phyloP scores from a whole-genome alignment of 495 filamentous ascomycete species.

The Penicillium coffeae region DNA sequence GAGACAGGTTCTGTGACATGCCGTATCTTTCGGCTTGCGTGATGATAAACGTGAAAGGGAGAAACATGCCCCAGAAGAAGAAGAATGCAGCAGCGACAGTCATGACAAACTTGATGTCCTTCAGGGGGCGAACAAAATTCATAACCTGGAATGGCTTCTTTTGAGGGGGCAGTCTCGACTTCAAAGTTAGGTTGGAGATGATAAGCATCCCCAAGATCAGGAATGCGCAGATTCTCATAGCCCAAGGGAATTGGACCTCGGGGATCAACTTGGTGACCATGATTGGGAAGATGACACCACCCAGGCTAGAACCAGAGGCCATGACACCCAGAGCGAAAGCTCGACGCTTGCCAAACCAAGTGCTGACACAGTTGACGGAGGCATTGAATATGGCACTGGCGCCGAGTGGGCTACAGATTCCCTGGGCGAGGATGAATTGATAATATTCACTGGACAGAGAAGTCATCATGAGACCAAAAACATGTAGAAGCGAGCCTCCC shows the following conservation, averaged over 20 bases:
- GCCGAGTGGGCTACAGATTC: conserved; percentile 47
- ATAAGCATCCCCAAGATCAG: conserved; percentile 61
- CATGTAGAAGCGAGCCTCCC: conserved; percentile 57
- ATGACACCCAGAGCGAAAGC: conserved; percentile 68
- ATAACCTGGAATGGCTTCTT: conserved; percentile 48
- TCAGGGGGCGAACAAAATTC: conserved; percentile 58
- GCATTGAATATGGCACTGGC: conserved; percentile 59
- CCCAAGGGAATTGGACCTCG: conserved; percentile 66
- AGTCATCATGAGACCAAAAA: conserved; percentile 66
- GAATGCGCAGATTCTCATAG: conserved; percentile 67
- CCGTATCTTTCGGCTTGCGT: conserved; percentile 54
- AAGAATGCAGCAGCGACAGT: conserved; percentile 52
- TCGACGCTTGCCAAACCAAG: conserved; percentile 65
- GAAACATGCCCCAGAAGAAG: conserved; percentile 69
- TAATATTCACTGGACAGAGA: conserved; percentile 41
- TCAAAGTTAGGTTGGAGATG: conserved; percentile 61
- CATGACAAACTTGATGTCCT: conserved; percentile 52
- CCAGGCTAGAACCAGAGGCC: conserved; percentile 60
- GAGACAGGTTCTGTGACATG: conserved; percentile 53
- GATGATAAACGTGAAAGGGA: conserved; percentile 71
- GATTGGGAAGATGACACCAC: conserved; percentile 54
- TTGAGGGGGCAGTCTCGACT: conserved; percentile 57
- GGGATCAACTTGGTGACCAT: conserved; percentile 63
- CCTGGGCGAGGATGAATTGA: conserved; percentile 43
- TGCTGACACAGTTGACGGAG: conserved; percentile 54